Base-by-base conservation (phyloP, 164 flowering plant species). In the Stephania japonica region DNA sequence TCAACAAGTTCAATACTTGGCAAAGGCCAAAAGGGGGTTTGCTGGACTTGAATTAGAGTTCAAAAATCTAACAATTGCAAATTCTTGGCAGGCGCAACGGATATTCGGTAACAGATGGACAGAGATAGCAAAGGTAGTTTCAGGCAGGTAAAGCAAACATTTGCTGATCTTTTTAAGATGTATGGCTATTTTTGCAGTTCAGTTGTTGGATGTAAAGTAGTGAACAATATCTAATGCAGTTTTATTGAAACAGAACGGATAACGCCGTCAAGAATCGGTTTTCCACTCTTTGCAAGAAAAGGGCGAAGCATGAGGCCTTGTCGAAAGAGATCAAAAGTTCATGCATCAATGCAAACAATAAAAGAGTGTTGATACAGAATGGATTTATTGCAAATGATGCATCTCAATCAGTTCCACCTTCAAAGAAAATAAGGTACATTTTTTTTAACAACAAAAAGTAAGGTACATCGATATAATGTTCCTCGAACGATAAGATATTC, bases 251-350 rank as follows among this genome's bases (percentile, higher is more conserved):
- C 90, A 95, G 99, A 84, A 93, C 99, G 50, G 99, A 93, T 78
- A 95, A 95, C 83, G 99, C 99, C 64, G 99, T 95, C 78, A 95
- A 95, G 78, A 95, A 95, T 79, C 87, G 99, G 14, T 95, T 95
- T 84, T 75, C 96, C 6, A 95, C 98, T 27, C 81, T 95, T 71
- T 87, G 98, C 84, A 95, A 95, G 85, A 95, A 93, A 84, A 85
- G 89, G 81, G 96, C 95, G 27, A 95, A 91, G 82, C 85, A 80
- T 42, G 94, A 90, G 76, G 93, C 90, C 18, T 72, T 87, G 67
- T 85, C 88, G 1, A 91, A 89, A 83, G 96, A 93, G 85, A 90
- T 93, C 82, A 78, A 61, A 70, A 76, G 47, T 76, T 75, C 84
- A 50, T 82, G 59, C 80, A 83, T 83, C 73, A 90, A 87, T 76